phyloP scores from a whole-genome alignment of 2,329 filamentous ascomycete species.

The Microdochium trichocladiopsis region DNA sequence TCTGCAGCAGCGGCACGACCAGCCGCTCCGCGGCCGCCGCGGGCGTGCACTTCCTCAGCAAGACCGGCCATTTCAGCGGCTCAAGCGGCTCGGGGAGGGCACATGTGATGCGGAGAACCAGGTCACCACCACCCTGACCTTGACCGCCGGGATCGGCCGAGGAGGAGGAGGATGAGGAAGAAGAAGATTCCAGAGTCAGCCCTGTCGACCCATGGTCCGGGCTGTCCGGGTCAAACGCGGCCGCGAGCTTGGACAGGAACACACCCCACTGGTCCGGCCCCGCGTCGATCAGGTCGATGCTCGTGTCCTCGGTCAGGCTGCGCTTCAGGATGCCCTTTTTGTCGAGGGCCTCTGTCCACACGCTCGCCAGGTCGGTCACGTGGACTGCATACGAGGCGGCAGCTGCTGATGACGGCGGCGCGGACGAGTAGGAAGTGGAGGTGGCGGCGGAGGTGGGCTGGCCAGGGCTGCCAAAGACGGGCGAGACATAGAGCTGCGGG shows the following conservation, averaged over 20 bases:
- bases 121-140: slow-evolving; percentile 16
- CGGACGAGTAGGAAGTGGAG: neutral
- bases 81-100: slow-evolving; percentile 55
- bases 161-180: slow-evolving; percentile 17
- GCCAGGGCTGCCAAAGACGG: slow-evolving; percentile 34
- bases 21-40: slow-evolving; percentile 38
- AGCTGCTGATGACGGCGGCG: neutral
- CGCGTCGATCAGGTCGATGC: slow-evolving; percentile 63
- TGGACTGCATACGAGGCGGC: slow-evolving; percentile 54
- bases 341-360: slow-evolving; percentile 65
- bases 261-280: slow-evolving; percentile 60
- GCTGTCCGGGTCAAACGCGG: slow-evolving; percentile 40
- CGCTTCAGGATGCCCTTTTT: slow-evolving; percentile 55
- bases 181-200: slow-evolving; percentile 27
- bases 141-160: slow-evolving; percentile 9
- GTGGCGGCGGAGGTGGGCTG: neutral
- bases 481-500: slow-evolving; percentile 59
- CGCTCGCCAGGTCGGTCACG: slow-evolving; percentile 63
- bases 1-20: slow-evolving; percentile 43
- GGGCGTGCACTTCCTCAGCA: slow-evolving; percentile 38
- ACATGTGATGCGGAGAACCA: slow-evolving; percentile 50
- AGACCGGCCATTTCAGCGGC: slow-evolving; percentile 59
- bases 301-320: slow-evolving; percentile 55
- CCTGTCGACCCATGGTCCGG: slow-evolving; percentile 34
- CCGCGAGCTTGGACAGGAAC: slow-evolving; percentile 56